phyloP scores from a whole-genome alignment of 225 moss, liverwort and hornwort species.

The Physcomitrellopsis africana region DNA sequence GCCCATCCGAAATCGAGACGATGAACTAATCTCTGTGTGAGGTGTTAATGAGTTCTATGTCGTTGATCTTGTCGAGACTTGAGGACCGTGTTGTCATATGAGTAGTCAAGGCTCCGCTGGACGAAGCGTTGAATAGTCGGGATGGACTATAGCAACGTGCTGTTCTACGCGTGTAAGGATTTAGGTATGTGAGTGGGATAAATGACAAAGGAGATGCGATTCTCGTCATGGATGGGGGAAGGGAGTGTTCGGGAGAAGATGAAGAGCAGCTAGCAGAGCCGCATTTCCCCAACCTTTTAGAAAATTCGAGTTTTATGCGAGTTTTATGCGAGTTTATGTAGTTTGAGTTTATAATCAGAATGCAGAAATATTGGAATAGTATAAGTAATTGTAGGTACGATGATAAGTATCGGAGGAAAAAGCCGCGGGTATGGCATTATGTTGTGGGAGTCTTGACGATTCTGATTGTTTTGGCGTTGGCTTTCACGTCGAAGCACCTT shows the following conservation, averaged over 20 bases:
- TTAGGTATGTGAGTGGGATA: conserved; percentile 22
- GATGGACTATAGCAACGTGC: not conserved
- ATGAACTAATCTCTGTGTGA: too few species aligned
- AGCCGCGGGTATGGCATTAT: conserved; percentile 38
- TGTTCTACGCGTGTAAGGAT: not conserved
- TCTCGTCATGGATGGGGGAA: not conserved
- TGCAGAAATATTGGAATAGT: conserved; percentile 41
- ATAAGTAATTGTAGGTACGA: conserved; percentile 36
- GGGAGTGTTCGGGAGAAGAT: not conserved
- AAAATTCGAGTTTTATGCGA: too few species aligned
- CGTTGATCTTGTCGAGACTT: too few species aligned
- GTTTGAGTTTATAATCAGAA: conserved; percentile 31
- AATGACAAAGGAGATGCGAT: not conserved
- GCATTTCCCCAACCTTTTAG: not conserved
- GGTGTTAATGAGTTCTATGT: too few species aligned
- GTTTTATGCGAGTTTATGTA: not conserved
- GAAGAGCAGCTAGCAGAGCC: not conserved
- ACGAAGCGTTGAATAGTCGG: too few species aligned
- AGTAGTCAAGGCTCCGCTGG: too few species aligned
- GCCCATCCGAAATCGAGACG: too few species aligned
- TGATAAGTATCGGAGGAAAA: conserved; percentile 42
- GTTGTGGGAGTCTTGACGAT: conserved; percentile 35
- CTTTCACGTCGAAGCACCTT: conserved; percentile 32
- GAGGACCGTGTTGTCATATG: too few species aligned
- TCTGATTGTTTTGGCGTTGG: conserved; percentile 34